These are phyloP conservation scores for Scheffersomyces lignosus DNA, from an alignment of 805 yeast species.

Conservation along the genomic window DNA sequence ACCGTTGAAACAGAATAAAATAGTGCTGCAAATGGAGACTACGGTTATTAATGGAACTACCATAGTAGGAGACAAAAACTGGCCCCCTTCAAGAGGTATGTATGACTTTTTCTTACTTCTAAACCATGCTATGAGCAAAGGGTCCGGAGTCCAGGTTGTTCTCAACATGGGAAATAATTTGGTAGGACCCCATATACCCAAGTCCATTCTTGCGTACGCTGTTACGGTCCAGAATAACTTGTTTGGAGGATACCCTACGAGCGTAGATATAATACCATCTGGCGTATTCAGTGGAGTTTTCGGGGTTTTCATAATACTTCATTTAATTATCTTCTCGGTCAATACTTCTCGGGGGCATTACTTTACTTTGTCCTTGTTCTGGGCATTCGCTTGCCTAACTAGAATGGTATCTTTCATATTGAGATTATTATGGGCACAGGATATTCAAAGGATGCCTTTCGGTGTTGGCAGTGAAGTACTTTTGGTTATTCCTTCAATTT, in stretches of 20 bases:
- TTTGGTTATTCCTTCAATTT: constrained; percentile 11
- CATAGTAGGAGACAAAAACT: background rate
- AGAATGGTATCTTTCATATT: constrained; percentile 10
- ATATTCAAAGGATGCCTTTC: constrained; percentile 3
- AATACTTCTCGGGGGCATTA: constrained; percentile 14
- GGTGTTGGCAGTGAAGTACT: constrained; percentile 13
- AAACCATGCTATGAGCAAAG: constrained; percentile 47
- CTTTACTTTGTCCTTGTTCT: constrained; percentile 13
- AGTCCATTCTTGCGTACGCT: constrained; percentile 2
- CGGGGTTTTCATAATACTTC: constrained; percentile 7
- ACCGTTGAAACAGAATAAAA: too few species aligned
- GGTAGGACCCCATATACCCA: constrained; percentile 6
- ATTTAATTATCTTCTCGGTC: constrained; percentile 8
- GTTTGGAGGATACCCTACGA: constrained; percentile 13
- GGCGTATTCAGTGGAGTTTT: constrained; percentile 10
- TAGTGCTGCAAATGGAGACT: too few species aligned
- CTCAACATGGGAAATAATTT: constrained; percentile 3
- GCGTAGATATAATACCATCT: constrained; percentile 12
- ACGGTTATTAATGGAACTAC: background rate
- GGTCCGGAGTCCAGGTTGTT: constrained; percentile 42
- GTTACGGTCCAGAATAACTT: constrained; percentile 9
- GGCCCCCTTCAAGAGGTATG: constrained; percentile 13
- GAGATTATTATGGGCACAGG: constrained; percentile 11
- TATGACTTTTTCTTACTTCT: constrained; percentile 12
- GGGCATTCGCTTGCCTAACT: constrained; percentile 9